Base-by-base conservation (phyloP, 176 grass and related monocot genomes). In the Phoenix dactylifera region DNA sequence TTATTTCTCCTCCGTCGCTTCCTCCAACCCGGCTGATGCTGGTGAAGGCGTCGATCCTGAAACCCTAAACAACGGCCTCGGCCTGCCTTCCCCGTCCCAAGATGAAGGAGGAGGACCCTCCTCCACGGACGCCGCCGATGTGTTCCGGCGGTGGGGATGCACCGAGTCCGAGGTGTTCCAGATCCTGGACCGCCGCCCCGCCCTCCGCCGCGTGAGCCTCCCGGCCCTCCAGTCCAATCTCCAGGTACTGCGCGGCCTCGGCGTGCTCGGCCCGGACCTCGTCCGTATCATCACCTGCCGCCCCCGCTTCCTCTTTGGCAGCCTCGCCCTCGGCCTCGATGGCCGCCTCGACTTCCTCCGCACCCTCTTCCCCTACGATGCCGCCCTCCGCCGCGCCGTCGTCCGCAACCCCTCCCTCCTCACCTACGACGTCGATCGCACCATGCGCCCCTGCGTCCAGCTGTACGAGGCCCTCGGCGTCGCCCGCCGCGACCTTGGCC, bases 71-170 rank as follows among this genome's bases (percentile, higher is more conserved):
- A 35, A 35, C 32, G 32, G 32, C 32, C 32, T 35, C 7, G 32
- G 7, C 5, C 6, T 35, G 1, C 32, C 32, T 9, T 35, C 6
- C 32, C 32, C 6, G 6, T 35, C 32, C 32, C 51, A n/a, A 14
- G 24, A 67, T 7, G 22, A 6, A 22, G 64, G 16, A 53, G 51
- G 50, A 29, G 4, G 16, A 18, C 19, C 54, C 19, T 18, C 18
- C 4, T 29, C 54, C 30, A 22, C 26, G 30, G 54, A 54, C 18
- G 18, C 54, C 4, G 29, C 54, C 30, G 54, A 50, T 4, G 54
- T 58, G 5, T 24, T 69, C 54, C 67, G 53, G 6, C 67, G 67
- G 1, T 58, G 67, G 67, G 67, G 67, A 15, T 69, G 67, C 67
- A 69, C 54, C 12, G 19, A 57, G n/a, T 56, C 54, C 5, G 54